Evolutionary conservation across 2,329 filamentous ascomycete species (phyloP), one percentile per base, ranked within the genome.

Genomic region (Trichoderma semiorbis): DNA sequence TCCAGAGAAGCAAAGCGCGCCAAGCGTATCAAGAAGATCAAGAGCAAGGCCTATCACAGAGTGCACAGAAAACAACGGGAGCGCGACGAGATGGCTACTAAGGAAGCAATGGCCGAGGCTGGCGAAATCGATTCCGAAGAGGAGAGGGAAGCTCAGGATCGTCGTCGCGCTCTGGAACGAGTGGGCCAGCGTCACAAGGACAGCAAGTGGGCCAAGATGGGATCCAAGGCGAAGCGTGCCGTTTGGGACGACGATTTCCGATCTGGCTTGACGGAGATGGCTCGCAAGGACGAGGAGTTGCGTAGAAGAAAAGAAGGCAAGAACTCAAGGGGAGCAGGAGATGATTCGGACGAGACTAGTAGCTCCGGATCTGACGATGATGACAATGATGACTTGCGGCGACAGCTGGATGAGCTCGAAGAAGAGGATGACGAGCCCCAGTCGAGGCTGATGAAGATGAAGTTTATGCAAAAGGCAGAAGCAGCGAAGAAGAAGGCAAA

Each of bases 1-100:
- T 97, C 97, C 77, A 89, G 95, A 12, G 95, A 98, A 82, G 92
- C 97, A 78, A 91, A 94, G 57, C 92, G 94, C 71, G 89, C 94
- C 8, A 97, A 95, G 83, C 91, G 96, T 28, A 94, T 99, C 83
- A 97, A 98, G 84, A 98, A 98, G 85, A 99, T 99, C 84, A 99
- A 99, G 86, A 97, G 93, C 80, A 99, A 98, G 81, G 89, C 94
- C 0, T 99, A 97, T 80, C 93, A 95, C 70, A 91, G 95, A 58
- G 92, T 98, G 16, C 95, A 98, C 81, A 90, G 95, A 47, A 97
- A 92, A 79, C 93, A 90, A 80, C 77, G 85, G 76, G 81, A 87
- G 75, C 84, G 87, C 70, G 80, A 89, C 73, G 81, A 90, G 80
- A 83, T 85, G 78, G 87, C 86, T 18, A 80, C 83, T 18, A 82